Conservation (phyloP, 2,329 filamentous ascomycete species). For the Paecilomyces variotii region DNA sequence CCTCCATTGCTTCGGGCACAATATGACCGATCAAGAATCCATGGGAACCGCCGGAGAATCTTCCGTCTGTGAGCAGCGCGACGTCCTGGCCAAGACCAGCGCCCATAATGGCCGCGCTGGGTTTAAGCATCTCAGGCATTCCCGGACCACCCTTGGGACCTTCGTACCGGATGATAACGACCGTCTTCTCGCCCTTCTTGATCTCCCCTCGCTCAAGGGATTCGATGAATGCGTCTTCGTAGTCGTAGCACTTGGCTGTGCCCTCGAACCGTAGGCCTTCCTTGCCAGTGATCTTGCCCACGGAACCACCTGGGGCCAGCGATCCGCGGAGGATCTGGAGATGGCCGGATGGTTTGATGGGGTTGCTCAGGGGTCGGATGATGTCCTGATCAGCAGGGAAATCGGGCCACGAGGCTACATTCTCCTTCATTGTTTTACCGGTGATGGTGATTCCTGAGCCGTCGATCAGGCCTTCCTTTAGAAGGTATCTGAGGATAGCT, state of each 20-base stretch:
- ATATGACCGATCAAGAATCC: not conserved
- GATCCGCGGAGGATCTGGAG: constrained; percentile 59
- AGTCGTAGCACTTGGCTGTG: constrained; percentile 57
- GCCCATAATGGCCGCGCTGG: constrained; percentile 62
- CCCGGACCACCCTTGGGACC: constrained; percentile 62
- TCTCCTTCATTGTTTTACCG: not conserved
- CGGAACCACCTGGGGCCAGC: constrained; percentile 57
- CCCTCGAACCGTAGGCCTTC: constrained; percentile 57
- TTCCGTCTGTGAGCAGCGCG: not conserved
- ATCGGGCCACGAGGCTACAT: not conserved
- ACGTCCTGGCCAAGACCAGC: constrained; percentile 39
- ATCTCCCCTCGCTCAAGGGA: constrained; percentile 57
- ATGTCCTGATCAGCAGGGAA: not conserved
- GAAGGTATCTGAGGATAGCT: constrained; percentile 35
- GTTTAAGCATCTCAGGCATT: constrained; percentile 66
- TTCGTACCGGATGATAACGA: constrained; percentile 62
- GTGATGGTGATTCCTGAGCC: not conserved
- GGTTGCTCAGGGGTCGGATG: not conserved
- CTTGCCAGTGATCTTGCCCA: constrained; percentile 65
- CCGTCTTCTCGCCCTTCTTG: constrained; percentile 62
- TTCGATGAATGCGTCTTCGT: constrained; percentile 55
- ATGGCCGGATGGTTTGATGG: constrained; percentile 44
- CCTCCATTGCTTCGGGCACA: not conserved
- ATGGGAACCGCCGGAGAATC: not conserved
- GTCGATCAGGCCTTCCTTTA: constrained; percentile 1